Evolutionary conservation across 129 eudicot species (phyloP).

Genomic region (Lonicera japonica): DNA sequence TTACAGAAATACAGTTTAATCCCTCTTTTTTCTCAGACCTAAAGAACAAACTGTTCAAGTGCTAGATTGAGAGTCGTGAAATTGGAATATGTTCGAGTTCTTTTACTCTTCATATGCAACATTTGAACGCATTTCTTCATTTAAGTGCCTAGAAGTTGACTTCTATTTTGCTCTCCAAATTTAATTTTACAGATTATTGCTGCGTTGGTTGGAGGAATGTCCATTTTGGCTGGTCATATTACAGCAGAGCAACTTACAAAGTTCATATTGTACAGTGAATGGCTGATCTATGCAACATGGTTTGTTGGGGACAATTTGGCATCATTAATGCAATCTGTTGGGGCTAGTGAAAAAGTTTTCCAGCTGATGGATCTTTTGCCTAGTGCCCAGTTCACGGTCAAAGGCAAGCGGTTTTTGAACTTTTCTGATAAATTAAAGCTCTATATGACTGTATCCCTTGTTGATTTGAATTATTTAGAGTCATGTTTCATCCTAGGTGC

Average conservation of each 20-base stretch:
- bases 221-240: constrained; percentile 73
- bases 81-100: too few relatives aligned
- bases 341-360: constrained; percentile 98
- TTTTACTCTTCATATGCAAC: too few relatives aligned
- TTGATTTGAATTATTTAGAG: background rate
- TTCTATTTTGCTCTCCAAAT: constrained; percentile 11
- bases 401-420: constrained; percentile 47
- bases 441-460: too few relatives aligned
- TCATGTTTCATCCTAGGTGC: background rate
- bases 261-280: constrained; percentile 94
- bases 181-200: constrained; percentile 68
- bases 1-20: too few relatives aligned
- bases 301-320: constrained; percentile 94
- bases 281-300: constrained; percentile 98
- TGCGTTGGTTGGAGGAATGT: constrained; percentile 95
- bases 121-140: too few relatives aligned
- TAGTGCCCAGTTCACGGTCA: constrained; percentile 62
- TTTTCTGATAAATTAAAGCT: background rate
- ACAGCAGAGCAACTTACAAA: constrained; percentile 98
- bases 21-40: too few relatives aligned
- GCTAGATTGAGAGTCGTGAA: too few relatives aligned
- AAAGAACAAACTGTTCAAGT: too few relatives aligned
- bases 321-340: constrained; percentile 91
- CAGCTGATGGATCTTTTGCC: constrained; percentile 85
- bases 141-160: constrained; percentile 17